Conservation (phyloP, 2,329 filamentous ascomycete species). For the Thielaviopsis populi region DNA sequence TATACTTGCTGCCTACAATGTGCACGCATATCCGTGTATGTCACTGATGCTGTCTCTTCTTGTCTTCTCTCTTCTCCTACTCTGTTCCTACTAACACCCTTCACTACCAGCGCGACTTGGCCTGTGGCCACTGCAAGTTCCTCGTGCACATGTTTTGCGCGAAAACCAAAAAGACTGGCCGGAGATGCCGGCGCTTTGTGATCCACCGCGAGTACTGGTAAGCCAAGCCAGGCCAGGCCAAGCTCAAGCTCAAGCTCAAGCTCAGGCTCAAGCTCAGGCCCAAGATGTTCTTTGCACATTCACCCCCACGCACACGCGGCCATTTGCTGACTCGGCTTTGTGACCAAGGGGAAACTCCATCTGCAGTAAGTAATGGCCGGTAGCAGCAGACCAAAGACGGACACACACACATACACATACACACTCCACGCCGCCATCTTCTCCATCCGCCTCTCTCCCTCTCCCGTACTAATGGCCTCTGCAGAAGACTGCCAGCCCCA, state of each 20-base stretch:
- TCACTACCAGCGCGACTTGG: background rate
- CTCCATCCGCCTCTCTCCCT: background rate
- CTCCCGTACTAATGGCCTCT: background rate
- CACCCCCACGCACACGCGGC: too few species aligned
- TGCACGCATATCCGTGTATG: slow-evolving; percentile 6
- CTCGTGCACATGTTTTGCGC: slow-evolving; percentile 1
- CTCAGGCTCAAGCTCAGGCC: too few species aligned
- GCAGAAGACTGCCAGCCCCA: background rate
- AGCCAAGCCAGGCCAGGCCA: too few species aligned
- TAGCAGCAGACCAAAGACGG: too few species aligned
- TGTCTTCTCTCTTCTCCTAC: background rate
- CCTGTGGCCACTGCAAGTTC: slow-evolving; percentile 3
- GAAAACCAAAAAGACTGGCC: background rate
- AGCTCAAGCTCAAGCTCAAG: too few species aligned
- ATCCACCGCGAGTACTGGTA: slow-evolving; percentile 6
- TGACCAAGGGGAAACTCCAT: background rate
- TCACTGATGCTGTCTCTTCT: background rate
- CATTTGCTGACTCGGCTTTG: background rate
- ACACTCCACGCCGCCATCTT: too few species aligned
- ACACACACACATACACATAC: too few species aligned
- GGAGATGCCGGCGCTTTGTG: background rate
- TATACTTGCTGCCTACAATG: background rate
- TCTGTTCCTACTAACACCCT: background rate
- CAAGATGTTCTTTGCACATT: too few species aligned
- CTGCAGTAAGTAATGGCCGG: background rate